Conservation (phyloP, 2,329 filamentous ascomycete genomes). For the Ceratocystis cubensis region DNA sequence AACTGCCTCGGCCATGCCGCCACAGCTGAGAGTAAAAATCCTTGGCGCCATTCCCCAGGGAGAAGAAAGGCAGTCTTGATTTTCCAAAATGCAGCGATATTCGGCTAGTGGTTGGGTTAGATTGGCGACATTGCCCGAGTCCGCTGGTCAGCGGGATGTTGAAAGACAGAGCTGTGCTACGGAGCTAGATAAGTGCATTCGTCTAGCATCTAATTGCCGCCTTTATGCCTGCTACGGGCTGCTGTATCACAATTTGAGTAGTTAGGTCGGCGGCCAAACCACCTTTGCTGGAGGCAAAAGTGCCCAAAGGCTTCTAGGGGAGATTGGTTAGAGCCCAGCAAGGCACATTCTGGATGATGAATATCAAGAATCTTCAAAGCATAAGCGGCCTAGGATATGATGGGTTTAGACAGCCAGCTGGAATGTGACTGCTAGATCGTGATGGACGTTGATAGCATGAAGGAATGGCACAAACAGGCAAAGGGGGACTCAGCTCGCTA, state of each 20-base stretch:
- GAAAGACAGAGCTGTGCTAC: background rate
- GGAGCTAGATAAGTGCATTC: background rate
- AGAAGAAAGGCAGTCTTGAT: background rate
- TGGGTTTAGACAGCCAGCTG: too few species aligned
- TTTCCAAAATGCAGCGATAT: background rate
- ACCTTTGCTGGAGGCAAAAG: background rate
- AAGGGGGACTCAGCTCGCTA: too few species aligned
- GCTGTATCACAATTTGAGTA: background rate
- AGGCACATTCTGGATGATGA: background rate
- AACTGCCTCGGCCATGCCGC: background rate
- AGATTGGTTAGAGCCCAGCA: background rate
- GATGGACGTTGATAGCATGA: too few species aligned
- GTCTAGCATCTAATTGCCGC: background rate
- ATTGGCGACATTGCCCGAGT: background rate
- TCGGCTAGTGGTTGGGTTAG: background rate
- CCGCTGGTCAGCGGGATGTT: background rate
- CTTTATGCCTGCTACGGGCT: background rate
- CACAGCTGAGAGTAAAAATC: conserved; percentile 4
- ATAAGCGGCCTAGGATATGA: too few species aligned
- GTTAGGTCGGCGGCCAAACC: background rate
- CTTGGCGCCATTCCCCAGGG: conserved; percentile 2
- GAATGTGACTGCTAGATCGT: too few species aligned
- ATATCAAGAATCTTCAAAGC: background rate
- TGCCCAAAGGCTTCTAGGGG: background rate
- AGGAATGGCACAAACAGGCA: too few species aligned